These are phyloP conservation scores for Fusarium sambucinum DNA, from an alignment of 2,329 filamentous ascomycete species.

Conservation along the genomic window DNA sequence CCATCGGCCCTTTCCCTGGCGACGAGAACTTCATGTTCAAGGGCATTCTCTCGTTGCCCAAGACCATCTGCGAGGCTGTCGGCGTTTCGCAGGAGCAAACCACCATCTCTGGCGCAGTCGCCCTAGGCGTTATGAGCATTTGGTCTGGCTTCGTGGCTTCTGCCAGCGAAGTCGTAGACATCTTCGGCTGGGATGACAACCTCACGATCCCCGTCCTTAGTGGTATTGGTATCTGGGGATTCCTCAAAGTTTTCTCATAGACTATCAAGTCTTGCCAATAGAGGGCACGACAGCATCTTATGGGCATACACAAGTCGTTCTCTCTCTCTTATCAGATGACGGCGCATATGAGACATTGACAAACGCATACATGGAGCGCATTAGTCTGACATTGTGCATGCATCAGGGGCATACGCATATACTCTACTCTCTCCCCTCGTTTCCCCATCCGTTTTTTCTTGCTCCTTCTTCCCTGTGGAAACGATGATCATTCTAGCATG, in stretches of 20 bases:
- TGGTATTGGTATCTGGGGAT: constrained; percentile 88
- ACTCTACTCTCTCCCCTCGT: constrained; percentile 10
- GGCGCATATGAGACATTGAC: constrained; percentile 29
- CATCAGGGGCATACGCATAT: constrained; percentile 22
- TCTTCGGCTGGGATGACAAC: constrained; percentile 97
- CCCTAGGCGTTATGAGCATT: constrained; percentile 83
- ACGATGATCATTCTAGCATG: constrained; percentile 19
- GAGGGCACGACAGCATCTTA: constrained; percentile 2
- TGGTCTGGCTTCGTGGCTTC: constrained; percentile 91
- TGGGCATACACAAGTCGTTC: constrained; percentile 2
- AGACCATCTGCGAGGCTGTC: constrained; percentile 66
- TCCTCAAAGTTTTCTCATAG: constrained; percentile 86
- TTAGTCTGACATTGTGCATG: constrained; percentile 36
- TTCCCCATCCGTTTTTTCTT: constrained; percentile 26
- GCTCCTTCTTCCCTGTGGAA: constrained; percentile 27
- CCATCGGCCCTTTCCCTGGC: constrained; percentile 73
- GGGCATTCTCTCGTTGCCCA: constrained; percentile 78
- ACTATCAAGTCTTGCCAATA: background rate
- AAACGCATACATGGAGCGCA: constrained; percentile 23
- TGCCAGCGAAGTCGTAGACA: constrained; percentile 87
- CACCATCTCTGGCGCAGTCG: constrained; percentile 76
- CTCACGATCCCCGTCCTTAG: constrained; percentile 94
- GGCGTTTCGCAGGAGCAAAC: constrained; percentile 70
- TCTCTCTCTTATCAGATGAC: constrained; percentile 2
- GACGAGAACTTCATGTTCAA: constrained; percentile 83